phyloP scores from a whole-genome alignment of 1,139 yeast genomes.

The Spathaspora sp. region DNA sequence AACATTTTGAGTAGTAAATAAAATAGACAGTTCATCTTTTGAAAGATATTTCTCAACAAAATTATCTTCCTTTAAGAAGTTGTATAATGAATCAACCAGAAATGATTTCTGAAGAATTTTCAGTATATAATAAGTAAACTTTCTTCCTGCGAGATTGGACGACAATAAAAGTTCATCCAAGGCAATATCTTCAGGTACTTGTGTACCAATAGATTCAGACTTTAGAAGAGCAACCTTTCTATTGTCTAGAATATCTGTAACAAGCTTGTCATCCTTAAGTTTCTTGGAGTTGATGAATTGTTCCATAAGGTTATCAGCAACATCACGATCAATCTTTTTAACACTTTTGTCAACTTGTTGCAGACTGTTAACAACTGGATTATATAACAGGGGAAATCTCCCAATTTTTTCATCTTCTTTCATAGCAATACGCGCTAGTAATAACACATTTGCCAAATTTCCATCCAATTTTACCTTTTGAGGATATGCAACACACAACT shows the following conservation, averaged over 20 bases:
- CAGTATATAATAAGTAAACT: slow-evolving; percentile 26
- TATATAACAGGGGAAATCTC: slow-evolving; percentile 53
- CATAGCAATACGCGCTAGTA: slow-evolving; percentile 61
- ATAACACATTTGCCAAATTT: slow-evolving; percentile 28
- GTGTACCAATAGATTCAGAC: slow-evolving; percentile 9
- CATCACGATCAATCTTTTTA: slow-evolving; percentile 2
- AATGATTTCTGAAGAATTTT: slow-evolving; percentile 28
- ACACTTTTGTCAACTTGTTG: slow-evolving; percentile 3
- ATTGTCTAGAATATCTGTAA: slow-evolving; percentile 8
- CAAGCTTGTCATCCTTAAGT: slow-evolving; percentile 7
- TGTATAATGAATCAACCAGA: slow-evolving; percentile 18
- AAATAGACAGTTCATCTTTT: slow-evolving; percentile 20
- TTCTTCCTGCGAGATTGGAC: slow-evolving; percentile 31
- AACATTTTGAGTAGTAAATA: slow-evolving; percentile 33
- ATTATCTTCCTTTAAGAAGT: slow-evolving; percentile 23
- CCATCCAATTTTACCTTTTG: slow-evolving; percentile 17
- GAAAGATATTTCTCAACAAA: slow-evolving; percentile 30
- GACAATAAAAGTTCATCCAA: slow-evolving; percentile 21
- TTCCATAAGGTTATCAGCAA: slow-evolving; percentile 12
- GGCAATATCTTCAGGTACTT: slow-evolving; percentile 6
- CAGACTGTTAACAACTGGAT: slow-evolving; percentile 26
- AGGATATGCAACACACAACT: slow-evolving; percentile 61
- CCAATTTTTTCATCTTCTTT: slow-evolving; percentile 74
- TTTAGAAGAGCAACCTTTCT: slow-evolving; percentile 9
- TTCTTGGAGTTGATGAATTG: slow-evolving; percentile 11